Conservation (phyloP, 1,284 basidiomycete genomes). For the Cutaneotrichosporon cavernicola region DNA sequence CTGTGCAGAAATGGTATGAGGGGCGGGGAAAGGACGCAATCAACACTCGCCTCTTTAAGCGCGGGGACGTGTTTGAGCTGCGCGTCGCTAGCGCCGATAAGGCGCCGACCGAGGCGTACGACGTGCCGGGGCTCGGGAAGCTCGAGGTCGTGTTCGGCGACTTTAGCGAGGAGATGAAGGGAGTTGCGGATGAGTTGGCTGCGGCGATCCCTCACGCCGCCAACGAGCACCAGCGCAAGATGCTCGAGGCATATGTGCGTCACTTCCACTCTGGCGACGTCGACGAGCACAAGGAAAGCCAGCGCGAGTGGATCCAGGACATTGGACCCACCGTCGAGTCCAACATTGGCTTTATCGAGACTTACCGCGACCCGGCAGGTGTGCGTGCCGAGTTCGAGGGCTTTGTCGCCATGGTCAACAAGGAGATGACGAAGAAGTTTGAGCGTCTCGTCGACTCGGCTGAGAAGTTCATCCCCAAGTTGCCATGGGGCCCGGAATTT, state of each 20-base stretch:
- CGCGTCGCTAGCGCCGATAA: slow-evolving; percentile 19
- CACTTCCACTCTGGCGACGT: slow-evolving; percentile 77
- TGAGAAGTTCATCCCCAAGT: slow-evolving; percentile 69
- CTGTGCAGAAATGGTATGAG: slow-evolving; percentile 21
- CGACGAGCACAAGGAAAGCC: slow-evolving; percentile 71
- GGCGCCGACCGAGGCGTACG: slow-evolving; percentile 8
- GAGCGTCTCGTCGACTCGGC: slow-evolving; percentile 70
- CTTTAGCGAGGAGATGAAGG: slow-evolving; percentile 16
- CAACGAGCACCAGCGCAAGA: slow-evolving; percentile 67
- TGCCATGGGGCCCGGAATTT: slow-evolving; percentile 79
- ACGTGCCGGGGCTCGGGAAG: slow-evolving; percentile 15
- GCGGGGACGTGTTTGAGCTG: slow-evolving; percentile 22
- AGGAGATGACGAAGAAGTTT: slow-evolving; percentile 74
- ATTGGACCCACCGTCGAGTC: slow-evolving; percentile 72
- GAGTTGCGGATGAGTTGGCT: slow-evolving; percentile 19
- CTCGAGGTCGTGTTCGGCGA: slow-evolving; percentile 24
- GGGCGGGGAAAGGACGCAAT: slow-evolving; percentile 17
- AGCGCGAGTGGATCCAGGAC: slow-evolving; percentile 77
- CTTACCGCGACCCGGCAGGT: slow-evolving; percentile 59
- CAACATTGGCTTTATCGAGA: slow-evolving; percentile 59
- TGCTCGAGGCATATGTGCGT: slow-evolving; percentile 73
- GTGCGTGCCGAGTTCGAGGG: slow-evolving; percentile 77
- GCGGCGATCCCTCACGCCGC: slow-evolving; percentile 70
- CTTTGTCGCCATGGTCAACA: slow-evolving; percentile 83
- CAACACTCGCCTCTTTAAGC: slow-evolving; percentile 28